Base-by-base conservation (phyloP, 2,329 filamentous ascomycete genomes). In the Calonectria pteridis region DNA sequence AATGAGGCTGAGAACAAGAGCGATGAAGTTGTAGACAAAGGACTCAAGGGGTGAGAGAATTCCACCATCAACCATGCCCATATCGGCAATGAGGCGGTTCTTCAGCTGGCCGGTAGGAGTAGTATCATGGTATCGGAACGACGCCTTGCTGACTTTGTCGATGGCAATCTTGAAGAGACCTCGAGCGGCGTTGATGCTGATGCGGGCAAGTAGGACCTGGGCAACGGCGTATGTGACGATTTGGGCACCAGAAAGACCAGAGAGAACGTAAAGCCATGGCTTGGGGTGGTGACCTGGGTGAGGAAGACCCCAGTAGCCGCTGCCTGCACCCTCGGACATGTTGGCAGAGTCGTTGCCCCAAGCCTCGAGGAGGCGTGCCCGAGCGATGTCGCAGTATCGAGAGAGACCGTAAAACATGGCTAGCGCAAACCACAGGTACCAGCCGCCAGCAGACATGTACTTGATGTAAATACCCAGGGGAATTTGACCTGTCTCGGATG, bases 71-170 rank as follows among this genome's bases (percentile, higher is more conserved):
- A 98, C 90, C 64, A 95, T 96, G 33, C 94, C 94, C 84, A 98
- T 97, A 80, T 98, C 95, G 1, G 94, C 95, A 0, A 95, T 98
- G 73, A 98, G 88, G 10, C 96, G 91, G 82, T 98, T 98, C 94
- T 98, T 98, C 74, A 98, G 87, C 59, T 96, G 91, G 0, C 96
- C 96, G 0, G 97, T 93, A 0, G 96, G 96, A 0, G 96, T 98
- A 5, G 95, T 92, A 81, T 98, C 96, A 85, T 98, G 97, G 83
- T 96, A 98, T 1, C 95, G 92, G 85, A 98, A 98, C 0, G 93
- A 96, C 0, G 95, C 94, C 78, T 92, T 91, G 81, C 93, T 93
- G 64, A 98, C 94, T 66, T 90, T 91, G 2, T 89, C 86, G 84
- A 98, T 91, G 26, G 95, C 94, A 49, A 91, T 88, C 74, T 87